Percentiles rank a stretch among this genome's conserved stretches.
phyloP scores from a whole-genome alignment of 768 basidiomycete species.

The Xerocomellus chrysenteron region DNA sequence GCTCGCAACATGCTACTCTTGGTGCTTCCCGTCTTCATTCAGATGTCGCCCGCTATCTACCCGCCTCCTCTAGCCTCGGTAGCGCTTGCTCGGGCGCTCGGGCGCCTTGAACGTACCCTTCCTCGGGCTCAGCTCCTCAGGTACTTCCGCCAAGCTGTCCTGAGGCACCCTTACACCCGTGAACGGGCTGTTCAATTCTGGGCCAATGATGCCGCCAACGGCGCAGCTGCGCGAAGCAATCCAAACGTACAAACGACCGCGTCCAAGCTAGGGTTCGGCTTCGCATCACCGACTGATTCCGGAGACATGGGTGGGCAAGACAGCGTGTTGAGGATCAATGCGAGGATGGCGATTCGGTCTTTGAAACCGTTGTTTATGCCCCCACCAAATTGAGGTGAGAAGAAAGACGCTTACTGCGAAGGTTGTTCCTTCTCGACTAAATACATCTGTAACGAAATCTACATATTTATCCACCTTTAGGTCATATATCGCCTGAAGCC shows the following conservation, averaged over 20 bases:
- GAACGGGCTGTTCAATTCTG: slow-evolving; percentile 54
- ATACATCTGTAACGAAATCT: not conserved
- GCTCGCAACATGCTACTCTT: slow-evolving; percentile 60
- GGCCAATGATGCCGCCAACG: slow-evolving; percentile 53
- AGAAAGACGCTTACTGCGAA: not conserved
- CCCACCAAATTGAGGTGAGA: slow-evolving; percentile 14
- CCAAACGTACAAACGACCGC: slow-evolving; percentile 48
- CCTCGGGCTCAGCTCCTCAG: slow-evolving; percentile 54
- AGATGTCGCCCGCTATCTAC: slow-evolving; percentile 39
- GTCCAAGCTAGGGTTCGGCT: slow-evolving; percentile 44
- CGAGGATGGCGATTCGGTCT: slow-evolving; percentile 27
- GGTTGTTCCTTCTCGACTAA: not conserved
- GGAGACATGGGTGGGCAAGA: slow-evolving; percentile 14
- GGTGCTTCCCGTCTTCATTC: slow-evolving; percentile 50
- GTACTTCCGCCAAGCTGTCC: slow-evolving; percentile 54
- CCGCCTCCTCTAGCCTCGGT: slow-evolving; percentile 32
- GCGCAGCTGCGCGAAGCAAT: slow-evolving; percentile 48
- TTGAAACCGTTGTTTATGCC: slow-evolving; percentile 26
- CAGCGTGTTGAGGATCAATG: slow-evolving; percentile 25
- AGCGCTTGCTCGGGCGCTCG: slow-evolving; percentile 20
- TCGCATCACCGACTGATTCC: slow-evolving; percentile 18
- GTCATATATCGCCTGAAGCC: not conserved
- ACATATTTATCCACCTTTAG: not conserved
- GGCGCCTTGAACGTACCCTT: slow-evolving; percentile 38
- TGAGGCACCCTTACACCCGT: slow-evolving; percentile 52